Evolutionary conservation across 352 stramenopile genomes (phyloP).

Genomic region (Phytopythium cucurbitacearum): DNA sequence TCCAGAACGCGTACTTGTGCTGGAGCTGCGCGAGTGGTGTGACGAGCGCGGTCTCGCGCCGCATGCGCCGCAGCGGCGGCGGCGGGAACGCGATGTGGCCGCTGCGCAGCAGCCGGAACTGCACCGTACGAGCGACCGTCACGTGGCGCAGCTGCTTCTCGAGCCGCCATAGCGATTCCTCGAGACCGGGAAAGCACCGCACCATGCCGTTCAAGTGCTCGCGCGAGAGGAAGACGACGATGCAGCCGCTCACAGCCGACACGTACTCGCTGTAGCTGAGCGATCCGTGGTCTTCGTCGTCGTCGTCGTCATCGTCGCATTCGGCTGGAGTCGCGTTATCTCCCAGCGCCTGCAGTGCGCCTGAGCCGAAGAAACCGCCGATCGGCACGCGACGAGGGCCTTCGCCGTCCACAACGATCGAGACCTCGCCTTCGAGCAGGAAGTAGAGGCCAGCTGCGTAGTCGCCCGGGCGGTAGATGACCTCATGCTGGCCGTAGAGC

Average conservation of each 20-base stretch:
- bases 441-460: conserved; percentile 49
- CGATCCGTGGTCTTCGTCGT: neutral
- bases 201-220: conserved; percentile 46
- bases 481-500: conserved; percentile 53
- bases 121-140: conserved; percentile 21
- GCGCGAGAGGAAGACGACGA: conserved; percentile 40
- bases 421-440: conserved; percentile 42
- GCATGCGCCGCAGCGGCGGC: conserved; percentile 1
- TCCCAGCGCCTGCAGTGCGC: conserved; percentile 16
- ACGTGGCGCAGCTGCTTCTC: conserved; percentile 24
- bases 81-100: conserved; percentile 5
- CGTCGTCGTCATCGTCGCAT: neutral
- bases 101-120: conserved; percentile 22
- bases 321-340: neutral
- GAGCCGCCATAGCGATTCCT: conserved; percentile 18
- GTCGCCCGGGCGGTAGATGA: conserved; percentile 52
- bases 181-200: conserved; percentile 21
- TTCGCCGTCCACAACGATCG: conserved; percentile 16
- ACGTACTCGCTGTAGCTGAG: conserved; percentile 33
- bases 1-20: conserved; percentile 28
- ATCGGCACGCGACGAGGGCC: conserved; percentile 25
- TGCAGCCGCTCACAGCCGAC: conserved; percentile 46
- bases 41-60: conserved; percentile 3
- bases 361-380: conserved; percentile 45
- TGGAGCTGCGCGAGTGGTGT: conserved; percentile 11